A percentile compares a stretch with the other conserved stretches of the same genome.
These are phyloP conservation scores for Malus fusca DNA, from an alignment of 306 rosid genomes.

Conservation along the genomic window DNA sequence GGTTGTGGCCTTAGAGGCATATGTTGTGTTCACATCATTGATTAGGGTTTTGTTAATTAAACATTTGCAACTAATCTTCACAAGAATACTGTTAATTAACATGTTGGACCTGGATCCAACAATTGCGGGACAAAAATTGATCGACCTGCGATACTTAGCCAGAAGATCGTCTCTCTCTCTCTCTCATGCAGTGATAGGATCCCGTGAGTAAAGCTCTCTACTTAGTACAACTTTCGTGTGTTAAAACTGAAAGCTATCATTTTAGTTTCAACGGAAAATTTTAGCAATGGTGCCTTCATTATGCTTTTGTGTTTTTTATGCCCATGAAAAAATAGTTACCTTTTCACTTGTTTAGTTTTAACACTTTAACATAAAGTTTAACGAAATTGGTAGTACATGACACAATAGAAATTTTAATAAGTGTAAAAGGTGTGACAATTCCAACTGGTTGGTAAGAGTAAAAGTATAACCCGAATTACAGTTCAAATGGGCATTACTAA, in stretches of 20 bases:
- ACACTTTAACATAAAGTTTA: neutral
- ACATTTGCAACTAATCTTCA: neutral
- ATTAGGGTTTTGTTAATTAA: neutral
- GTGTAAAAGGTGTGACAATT: neutral
- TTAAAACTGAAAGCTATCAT: neutral
- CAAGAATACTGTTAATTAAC: neutral
- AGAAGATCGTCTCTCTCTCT: too few relatives aligned
- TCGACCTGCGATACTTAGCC: neutral
- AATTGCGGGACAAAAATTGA: neutral
- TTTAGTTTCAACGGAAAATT: neutral
- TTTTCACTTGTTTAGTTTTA: neutral
- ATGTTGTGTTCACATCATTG: neutral
- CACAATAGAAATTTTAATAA: neutral
- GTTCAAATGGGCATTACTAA: neutral
- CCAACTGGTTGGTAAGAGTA: neutral
- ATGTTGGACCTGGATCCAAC: neutral
- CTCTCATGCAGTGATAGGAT: neutral
- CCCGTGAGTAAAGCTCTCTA: neutral
- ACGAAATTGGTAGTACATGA: too few relatives aligned
- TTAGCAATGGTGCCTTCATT: neutral
- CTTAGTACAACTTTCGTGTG: neutral
- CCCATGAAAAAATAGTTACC: neutral
- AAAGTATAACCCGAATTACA: neutral
- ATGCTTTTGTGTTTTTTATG: too few relatives aligned
- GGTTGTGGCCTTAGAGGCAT: neutral